Evolutionary conservation across 495 filamentous ascomycete genomes (phyloP).

Genomic region (Neurospora sp.): DNA sequence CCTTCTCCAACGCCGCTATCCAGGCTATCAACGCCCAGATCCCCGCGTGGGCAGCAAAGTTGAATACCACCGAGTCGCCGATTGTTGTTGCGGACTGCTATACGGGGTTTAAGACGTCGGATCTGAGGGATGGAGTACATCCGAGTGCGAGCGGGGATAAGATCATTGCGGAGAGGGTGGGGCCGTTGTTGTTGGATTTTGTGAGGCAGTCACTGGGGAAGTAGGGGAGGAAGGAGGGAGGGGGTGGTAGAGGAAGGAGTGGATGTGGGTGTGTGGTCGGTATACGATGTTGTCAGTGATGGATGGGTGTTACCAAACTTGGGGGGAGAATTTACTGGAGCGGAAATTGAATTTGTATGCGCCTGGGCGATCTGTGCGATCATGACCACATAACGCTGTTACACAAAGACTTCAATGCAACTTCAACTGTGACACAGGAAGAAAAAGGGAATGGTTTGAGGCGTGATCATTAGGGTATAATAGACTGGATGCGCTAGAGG

Average conservation of each 20-base stretch:
- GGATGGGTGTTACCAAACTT: background rate
- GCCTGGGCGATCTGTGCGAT: background rate
- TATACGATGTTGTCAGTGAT: no score
- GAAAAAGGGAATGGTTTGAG: background rate
- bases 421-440: background rate
- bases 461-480: background rate
- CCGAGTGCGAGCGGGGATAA: constrained; percentile 26
- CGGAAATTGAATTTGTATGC: background rate
- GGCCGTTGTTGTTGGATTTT: constrained; percentile 21
- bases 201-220: constrained; percentile 1
- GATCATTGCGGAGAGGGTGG: constrained; percentile 21
- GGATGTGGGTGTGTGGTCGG: no score
- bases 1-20: constrained; percentile 11
- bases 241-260: no score
- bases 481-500: background rate
- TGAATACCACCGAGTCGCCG: constrained; percentile 25
- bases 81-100: constrained; percentile 31
- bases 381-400: background rate
- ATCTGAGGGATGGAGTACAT: constrained; percentile 30
- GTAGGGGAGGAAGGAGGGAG: no score
- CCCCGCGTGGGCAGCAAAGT: constrained; percentile 23
- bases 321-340: no score
- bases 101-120: constrained; percentile 21
- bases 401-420: background rate
- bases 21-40: constrained; percentile 25